These are phyloP conservation scores for Solanum chilense DNA, from an alignment of 257 asterid genomes.

Conservation along the genomic window DNA sequence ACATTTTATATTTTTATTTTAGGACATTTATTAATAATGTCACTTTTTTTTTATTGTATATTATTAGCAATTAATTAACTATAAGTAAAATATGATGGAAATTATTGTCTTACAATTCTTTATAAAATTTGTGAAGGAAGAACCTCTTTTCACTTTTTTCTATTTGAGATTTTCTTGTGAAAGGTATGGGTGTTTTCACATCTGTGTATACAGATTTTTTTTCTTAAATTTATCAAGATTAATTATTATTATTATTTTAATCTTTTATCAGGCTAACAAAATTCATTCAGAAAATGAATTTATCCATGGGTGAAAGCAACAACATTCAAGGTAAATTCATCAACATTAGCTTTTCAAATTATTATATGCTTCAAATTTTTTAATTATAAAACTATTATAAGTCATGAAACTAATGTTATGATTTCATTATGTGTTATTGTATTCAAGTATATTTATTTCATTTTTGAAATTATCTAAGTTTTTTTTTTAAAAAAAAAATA, in stretches of 20 bases:
- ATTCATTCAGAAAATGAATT: neutral
- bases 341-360: neutral
- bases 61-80: no score
- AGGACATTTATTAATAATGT: no score
- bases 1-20: no score
- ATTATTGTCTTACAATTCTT: no score
- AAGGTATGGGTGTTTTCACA: no score
- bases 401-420: neutral
- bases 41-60: no score
- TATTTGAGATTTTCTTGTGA: no score
- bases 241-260: neutral
- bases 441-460: neutral
- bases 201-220: neutral
- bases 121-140: no score
- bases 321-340: neutral
- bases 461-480: neutral
- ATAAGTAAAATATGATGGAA: neutral
- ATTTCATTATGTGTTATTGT: neutral
- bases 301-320: neutral
- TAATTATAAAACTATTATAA: neutral
- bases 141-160: no score
- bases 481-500: neutral
- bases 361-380: neutral
- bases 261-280: neutral
- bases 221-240: neutral